Evolutionary conservation across 768 basidiomycete genomes (phyloP).

Genomic region (Lyophyllum shimeji): DNA sequence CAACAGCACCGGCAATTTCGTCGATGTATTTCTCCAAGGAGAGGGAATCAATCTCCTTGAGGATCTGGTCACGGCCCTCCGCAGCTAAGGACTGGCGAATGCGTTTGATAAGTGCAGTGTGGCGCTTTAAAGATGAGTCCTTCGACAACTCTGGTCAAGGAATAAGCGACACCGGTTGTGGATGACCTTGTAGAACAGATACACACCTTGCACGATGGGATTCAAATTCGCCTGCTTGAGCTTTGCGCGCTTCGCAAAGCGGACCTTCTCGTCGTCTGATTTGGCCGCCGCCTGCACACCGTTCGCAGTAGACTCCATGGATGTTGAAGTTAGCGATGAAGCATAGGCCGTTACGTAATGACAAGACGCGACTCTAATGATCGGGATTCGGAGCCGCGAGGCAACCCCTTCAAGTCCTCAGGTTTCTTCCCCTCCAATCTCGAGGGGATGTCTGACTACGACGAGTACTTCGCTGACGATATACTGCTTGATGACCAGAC

Average conservation of each 20-base stretch:
- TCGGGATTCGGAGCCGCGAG: background rate
- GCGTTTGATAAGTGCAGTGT: conserved; percentile 93
- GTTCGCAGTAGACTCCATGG: conserved; percentile 31
- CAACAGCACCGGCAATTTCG: conserved; percentile 83
- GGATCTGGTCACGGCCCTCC: conserved; percentile 81
- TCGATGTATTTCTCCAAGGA: conserved; percentile 95
- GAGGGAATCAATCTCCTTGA: conserved; percentile 90
- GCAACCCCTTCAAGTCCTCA: no score
- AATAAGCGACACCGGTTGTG: background rate
- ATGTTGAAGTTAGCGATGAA: background rate
- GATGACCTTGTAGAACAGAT: background rate
- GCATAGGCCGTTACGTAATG: conserved; percentile 15
- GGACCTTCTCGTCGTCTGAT: conserved; percentile 45
- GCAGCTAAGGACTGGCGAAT: conserved; percentile 82
- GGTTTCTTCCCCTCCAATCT: background rate
- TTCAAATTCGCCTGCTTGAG: conserved; percentile 58
- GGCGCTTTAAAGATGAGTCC: conserved; percentile 94
- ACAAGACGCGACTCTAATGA: background rate
- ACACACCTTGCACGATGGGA: conserved; percentile 48
- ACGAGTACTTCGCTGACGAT: conserved; percentile 65
- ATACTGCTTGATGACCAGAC: conserved; percentile 62
- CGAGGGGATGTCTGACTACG: conserved; percentile 57
- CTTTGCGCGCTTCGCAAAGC: conserved; percentile 54
- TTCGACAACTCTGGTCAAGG: conserved; percentile 58
- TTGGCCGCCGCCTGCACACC: conserved; percentile 25